Conservation (phyloP, 768 basidiomycete genomes). For the Podaxis sp. region DNA sequence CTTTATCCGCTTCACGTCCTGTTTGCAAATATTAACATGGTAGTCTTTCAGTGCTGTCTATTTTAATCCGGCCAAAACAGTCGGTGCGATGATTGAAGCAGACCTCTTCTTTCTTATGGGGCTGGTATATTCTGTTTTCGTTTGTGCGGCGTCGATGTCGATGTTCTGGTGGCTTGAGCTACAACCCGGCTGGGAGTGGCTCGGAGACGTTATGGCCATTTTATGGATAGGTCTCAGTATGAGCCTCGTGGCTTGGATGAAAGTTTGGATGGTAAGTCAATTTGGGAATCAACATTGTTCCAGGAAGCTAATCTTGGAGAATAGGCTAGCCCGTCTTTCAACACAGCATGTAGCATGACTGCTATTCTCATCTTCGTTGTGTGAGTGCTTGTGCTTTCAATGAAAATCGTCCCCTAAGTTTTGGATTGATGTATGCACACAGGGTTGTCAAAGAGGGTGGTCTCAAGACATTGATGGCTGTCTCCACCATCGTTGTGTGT, state of each 20-base stretch:
- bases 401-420: not conserved
- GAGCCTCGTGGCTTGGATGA: constrained; percentile 84
- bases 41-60: constrained; percentile 61
- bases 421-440: constrained; percentile 8
- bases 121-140: constrained; percentile 65
- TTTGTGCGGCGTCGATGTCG: constrained; percentile 74
- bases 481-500: constrained; percentile 72
- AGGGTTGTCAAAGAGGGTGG: constrained; percentile 90
- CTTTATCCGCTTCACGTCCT: not conserved
- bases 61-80: constrained; percentile 91
- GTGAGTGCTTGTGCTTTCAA: constrained; percentile 32
- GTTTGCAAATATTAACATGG: not conserved
- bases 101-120: constrained; percentile 76
- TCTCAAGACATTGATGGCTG: constrained; percentile 67
- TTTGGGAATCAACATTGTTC: not conserved
- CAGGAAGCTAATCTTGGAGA: not conserved
- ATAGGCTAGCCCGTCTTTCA: constrained; percentile 77
- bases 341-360: constrained; percentile 88
- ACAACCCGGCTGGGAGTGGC: constrained; percentile 65
- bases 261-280: constrained; percentile 72
- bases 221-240: constrained; percentile 84
- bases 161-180: constrained; percentile 80
- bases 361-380: constrained; percentile 83
- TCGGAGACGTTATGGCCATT: constrained; percentile 73
- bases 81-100: constrained; percentile 92